Conservation (phyloP, 148 eudicot species). For the Cornus suecica region DNA sequence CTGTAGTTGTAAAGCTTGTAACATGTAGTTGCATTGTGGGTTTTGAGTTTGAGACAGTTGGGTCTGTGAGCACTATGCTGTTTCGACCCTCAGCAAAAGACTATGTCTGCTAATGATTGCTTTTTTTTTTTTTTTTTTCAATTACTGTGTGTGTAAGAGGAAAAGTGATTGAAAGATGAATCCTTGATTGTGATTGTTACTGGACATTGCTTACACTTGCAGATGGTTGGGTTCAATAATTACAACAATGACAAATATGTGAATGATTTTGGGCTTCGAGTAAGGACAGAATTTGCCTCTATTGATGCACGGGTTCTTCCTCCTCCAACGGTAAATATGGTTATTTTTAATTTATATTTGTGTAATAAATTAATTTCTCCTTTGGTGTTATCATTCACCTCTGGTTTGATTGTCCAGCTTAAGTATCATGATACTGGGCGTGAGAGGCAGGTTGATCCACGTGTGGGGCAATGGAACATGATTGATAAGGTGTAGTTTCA, state of each 20-base stretch:
- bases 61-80: too few species aligned
- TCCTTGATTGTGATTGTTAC: neutral
- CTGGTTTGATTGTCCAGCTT: conserved; percentile 34
- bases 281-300: conserved; percentile 31
- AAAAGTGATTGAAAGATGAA: too few species aligned
- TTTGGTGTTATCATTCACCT: neutral
- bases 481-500: conserved; percentile 51
- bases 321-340: conserved; percentile 55
- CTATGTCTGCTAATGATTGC: too few species aligned
- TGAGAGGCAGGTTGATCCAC: conserved; percentile 47
- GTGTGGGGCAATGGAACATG: conserved; percentile 89
- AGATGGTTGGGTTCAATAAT: conserved; percentile 53
- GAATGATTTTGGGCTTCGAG: conserved; percentile 63
- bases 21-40: too few species aligned
- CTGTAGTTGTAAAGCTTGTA: too few species aligned
- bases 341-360: neutral
- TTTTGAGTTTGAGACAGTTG: too few species aligned
- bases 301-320: conserved; percentile 81
- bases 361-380: neutral
- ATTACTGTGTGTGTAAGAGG: too few species aligned
- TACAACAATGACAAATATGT: conserved; percentile 40
- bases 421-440: conserved; percentile 53
- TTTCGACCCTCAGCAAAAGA: too few species aligned
- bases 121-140: too few species aligned
- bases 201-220: conserved; percentile 2